Percentiles rank a stretch among this genome's conserved stretches.
Conservation (phyloP, 805 yeast species). For the Saturnispora gosingensis region DNA sequence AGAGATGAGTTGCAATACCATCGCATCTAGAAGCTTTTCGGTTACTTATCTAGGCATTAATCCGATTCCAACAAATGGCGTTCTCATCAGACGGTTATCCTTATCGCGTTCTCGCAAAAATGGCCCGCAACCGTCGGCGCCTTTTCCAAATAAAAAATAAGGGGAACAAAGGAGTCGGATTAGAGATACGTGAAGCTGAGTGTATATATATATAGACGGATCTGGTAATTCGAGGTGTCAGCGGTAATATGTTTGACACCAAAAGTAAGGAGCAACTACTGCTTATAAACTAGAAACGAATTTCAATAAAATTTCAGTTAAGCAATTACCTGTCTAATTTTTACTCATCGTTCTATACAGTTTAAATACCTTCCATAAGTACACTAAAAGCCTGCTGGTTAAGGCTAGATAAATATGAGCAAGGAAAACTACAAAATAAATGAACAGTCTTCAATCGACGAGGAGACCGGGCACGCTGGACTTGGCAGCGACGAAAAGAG, state of each 20-base stretch:
- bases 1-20: neutral
- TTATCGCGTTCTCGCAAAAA: neutral
- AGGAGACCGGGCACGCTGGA: neutral
- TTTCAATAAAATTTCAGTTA: neutral
- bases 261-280: too few species aligned
- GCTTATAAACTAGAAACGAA: too few species aligned
- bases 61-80: neutral
- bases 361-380: neutral
- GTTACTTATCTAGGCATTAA: neutral
- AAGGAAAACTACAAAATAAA: neutral
- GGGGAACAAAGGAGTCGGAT: neutral
- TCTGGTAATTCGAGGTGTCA: too few species aligned
- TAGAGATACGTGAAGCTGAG: neutral
- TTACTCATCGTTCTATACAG: neutral
- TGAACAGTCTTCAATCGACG: neutral
- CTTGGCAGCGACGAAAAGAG: neutral
- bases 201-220: too few species aligned
- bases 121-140: neutral
- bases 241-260: too few species aligned
- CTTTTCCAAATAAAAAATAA: neutral
- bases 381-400: neutral
- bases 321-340: neutral
- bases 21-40: neutral
- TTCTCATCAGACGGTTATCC: slow-evolving; percentile 2
- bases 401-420: neutral